Percentiles rank a stretch among this genome's conserved stretches.
Conservation (phyloP, 768 basidiomycete species). For the Phlebiopsis gigantea region DNA sequence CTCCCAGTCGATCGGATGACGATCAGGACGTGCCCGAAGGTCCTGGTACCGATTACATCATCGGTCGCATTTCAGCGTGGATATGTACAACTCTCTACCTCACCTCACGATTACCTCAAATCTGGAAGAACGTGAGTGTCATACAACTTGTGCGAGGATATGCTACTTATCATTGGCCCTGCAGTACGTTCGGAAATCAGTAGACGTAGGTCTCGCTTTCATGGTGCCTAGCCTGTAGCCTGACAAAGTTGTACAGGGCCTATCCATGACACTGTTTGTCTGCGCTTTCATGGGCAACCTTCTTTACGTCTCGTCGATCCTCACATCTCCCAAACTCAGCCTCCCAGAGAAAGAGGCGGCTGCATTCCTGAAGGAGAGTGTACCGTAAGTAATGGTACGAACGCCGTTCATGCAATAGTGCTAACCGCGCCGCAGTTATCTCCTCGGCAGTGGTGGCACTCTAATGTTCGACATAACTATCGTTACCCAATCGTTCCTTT, state of each 20-base stretch:
- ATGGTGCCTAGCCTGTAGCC: background rate
- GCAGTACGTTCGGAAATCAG: slow-evolving; percentile 85
- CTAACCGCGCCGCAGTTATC: slow-evolving; percentile 71
- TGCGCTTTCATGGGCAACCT: slow-evolving; percentile 92
- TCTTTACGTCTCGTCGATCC: slow-evolving; percentile 88
- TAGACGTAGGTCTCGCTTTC: slow-evolving; percentile 39
- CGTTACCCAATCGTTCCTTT: slow-evolving; percentile 78
- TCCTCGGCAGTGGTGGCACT: slow-evolving; percentile 90
- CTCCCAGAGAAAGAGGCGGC: slow-evolving; percentile 55
- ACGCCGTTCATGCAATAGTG: background rate
- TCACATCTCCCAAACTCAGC: slow-evolving; percentile 64
- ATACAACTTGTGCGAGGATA: background rate
- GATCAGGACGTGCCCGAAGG: background rate
- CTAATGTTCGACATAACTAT: slow-evolving; percentile 92
- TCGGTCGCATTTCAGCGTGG: slow-evolving; percentile 95
- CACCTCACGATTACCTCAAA: slow-evolving; percentile 92
- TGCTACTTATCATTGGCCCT: background rate
- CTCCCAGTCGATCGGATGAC: background rate
- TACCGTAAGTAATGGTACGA: slow-evolving; percentile 64
- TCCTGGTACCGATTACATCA: slow-evolving; percentile 46
- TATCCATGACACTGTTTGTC: slow-evolving; percentile 90
- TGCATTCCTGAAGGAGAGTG: slow-evolving; percentile 70
- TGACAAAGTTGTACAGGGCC: slow-evolving; percentile 39
- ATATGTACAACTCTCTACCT: slow-evolving; percentile 88
- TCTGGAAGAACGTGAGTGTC: slow-evolving; percentile 93